A percentile compares a stretch with the other conserved stretches of the same genome.
These are phyloP conservation scores for Carpinus viminea DNA, from an alignment of 306 rosid species.

Conservation along the genomic window DNA sequence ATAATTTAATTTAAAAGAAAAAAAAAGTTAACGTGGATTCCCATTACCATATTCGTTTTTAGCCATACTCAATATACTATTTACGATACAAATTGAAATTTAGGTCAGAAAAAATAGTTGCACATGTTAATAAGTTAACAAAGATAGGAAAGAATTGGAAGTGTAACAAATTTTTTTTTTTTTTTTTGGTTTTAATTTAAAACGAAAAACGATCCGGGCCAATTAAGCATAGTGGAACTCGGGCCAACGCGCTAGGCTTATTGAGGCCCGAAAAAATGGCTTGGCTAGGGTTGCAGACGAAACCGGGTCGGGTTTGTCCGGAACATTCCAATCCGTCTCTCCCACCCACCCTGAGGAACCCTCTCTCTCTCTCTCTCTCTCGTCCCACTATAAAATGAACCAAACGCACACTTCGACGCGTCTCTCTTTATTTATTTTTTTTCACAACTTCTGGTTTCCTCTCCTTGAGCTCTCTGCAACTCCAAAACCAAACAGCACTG, in stretches of 20 bases:
- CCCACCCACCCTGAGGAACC: background rate
- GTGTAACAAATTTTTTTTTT: too few relatives aligned
- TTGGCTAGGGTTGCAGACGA: background rate
- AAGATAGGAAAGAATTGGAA: too few relatives aligned
- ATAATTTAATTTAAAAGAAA: too few relatives aligned
- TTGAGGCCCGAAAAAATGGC: background rate
- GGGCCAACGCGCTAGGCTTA: background rate
- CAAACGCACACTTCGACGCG: background rate
- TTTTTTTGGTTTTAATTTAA: too few relatives aligned
- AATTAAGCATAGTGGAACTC: background rate
- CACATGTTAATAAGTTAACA: too few relatives aligned
- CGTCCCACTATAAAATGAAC: slow-evolving; percentile 13
- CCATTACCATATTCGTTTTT: too few relatives aligned
- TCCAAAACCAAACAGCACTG: background rate
- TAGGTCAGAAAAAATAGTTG: too few relatives aligned
- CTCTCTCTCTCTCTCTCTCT: background rate
- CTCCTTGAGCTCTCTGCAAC: slow-evolving; percentile 21
- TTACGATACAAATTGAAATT: too few relatives aligned
- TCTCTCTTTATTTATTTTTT: background rate
- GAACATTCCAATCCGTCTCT: slow-evolving; percentile 28
- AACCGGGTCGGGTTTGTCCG: background rate
- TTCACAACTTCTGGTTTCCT: background rate
- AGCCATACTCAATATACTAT: too few relatives aligned
- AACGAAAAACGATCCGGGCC: too few relatives aligned
- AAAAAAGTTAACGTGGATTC: too few relatives aligned